phyloP scores from a whole-genome alignment of 2,329 filamentous ascomycete species.

The Fusarium caatingaense region DNA sequence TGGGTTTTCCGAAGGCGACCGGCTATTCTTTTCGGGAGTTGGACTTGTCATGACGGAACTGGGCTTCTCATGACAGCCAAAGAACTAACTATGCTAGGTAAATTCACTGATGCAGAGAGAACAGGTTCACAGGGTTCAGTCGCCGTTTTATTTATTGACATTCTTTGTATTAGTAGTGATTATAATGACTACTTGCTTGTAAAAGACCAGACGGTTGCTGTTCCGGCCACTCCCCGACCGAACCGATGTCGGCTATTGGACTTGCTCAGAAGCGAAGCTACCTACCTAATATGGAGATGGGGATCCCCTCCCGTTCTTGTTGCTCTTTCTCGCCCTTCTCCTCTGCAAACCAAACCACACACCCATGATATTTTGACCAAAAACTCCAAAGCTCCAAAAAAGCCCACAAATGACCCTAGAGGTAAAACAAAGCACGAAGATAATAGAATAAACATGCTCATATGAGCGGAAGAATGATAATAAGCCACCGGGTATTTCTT shows the following conservation, averaged over 20 bases:
- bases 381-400: slow-evolving; percentile 7
- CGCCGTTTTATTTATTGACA: slow-evolving; percentile 25
- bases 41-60: slow-evolving; percentile 33
- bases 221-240: slow-evolving; percentile 33
- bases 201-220: background rate
- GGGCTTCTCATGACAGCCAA: slow-evolving; percentile 21
- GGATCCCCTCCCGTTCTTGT: background rate
- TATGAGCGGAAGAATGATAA: slow-evolving; percentile 25
- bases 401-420: background rate
- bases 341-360: slow-evolving; percentile 12
- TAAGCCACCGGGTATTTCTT: slow-evolving; percentile 40
- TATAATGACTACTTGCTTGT: slow-evolving; percentile 18
- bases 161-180: slow-evolving; percentile 34
- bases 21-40: slow-evolving; percentile 47
- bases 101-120: background rate
- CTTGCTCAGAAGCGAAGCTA: background rate
- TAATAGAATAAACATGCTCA: slow-evolving; percentile 2
- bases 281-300: background rate
- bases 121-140: slow-evolving; percentile 33
- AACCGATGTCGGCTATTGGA: slow-evolving; percentile 30
- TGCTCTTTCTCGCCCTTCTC: background rate
- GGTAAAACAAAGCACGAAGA: background rate
- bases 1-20: slow-evolving; percentile 42
- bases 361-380: slow-evolving; percentile 18
- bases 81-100: slow-evolving; percentile 16